Base-by-base conservation (phyloP, 331 rosid species). In the Quercus phellos region DNA sequence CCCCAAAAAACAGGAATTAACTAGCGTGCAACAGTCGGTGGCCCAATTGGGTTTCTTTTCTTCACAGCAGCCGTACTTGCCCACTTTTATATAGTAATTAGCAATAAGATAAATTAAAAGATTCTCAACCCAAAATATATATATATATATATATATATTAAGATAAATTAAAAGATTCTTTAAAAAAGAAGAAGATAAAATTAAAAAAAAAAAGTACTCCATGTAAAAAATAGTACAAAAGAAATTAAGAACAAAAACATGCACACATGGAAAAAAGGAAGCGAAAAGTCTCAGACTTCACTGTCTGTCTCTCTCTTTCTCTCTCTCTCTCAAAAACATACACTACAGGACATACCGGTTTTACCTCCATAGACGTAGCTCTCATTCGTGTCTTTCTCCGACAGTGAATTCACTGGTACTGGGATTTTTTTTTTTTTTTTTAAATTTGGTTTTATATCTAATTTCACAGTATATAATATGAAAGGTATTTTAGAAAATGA, bases 241-340 rank as follows among this genome's bases (percentile, higher is more conserved):
- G 16, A 14, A 19, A 42, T 67, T 51, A 26, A 69, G 72, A 72
- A 61, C 81, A 63, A 63, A 64, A 42, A 6, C 63, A 32, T 76
- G 30, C 78, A 69, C 83, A 80, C 79, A 78, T 77, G 89, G 86
- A 84, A 81, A 81, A 79, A 81, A 79, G 74, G 76, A 81, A 90
- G 81, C 83, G 85, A 72, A 87, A 76, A 68, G 90, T 80, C 88
- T 72, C 51, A 29, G 81, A 82, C 86, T 4, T 50, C 77, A 35
- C 77, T 6, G 78, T 59, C 74, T 38, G 59, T 69, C 80, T 32
- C 55, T 67, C 80, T 32, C 55, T 67, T 27, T 51, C 55, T 32
- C 55, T 67, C 27, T 51, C 55, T 74, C 70, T 79, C 35, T 4
- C 81, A 56, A 35, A 50, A 17, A 32, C 50, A 51, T 7, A 43